Evolutionary conservation across 106 monocot genomes (phyloP).

Genomic region (Allium fistulosum): DNA sequence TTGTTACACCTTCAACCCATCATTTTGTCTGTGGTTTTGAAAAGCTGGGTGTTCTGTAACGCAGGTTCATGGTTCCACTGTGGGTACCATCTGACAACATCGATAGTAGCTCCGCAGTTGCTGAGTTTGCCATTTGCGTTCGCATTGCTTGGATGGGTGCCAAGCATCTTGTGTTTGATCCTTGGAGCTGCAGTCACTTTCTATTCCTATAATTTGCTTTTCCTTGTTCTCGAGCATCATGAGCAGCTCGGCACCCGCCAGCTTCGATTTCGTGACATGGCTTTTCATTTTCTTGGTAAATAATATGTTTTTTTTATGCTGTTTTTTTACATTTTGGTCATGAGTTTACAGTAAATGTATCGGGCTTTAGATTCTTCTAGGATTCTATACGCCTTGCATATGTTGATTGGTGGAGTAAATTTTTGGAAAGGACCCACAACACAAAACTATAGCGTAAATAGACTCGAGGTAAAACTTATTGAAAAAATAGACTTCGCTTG

Average conservation of each 20-base stretch:
- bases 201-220: slow-evolving; percentile 94
- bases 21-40: background rate
- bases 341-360: background rate
- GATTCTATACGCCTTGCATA: no score
- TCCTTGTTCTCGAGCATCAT: slow-evolving; percentile 74
- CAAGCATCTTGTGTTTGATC: slow-evolving; percentile 39
- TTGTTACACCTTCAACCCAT: background rate
- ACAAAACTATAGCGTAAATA: no score
- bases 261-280: slow-evolving; percentile 88
- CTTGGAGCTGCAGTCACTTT: slow-evolving; percentile 61
- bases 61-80: slow-evolving; percentile 90
- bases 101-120: slow-evolving; percentile 80
- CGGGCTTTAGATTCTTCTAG: background rate
- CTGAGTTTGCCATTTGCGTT: slow-evolving; percentile 81
- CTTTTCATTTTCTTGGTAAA: slow-evolving; percentile 58
- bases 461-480: no score
- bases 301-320: background rate
- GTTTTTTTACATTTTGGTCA: background rate
- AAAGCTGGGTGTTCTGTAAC: background rate
- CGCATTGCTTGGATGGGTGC: slow-evolving; percentile 63
- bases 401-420: no score
- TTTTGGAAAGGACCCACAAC: no score
- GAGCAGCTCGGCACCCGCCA: slow-evolving; percentile 55
- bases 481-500: no score
- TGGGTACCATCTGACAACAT: slow-evolving; percentile 86